Evolutionary conservation across 441 rosid species (phyloP).

Genomic region (Aquilaria agallochum): DNA sequence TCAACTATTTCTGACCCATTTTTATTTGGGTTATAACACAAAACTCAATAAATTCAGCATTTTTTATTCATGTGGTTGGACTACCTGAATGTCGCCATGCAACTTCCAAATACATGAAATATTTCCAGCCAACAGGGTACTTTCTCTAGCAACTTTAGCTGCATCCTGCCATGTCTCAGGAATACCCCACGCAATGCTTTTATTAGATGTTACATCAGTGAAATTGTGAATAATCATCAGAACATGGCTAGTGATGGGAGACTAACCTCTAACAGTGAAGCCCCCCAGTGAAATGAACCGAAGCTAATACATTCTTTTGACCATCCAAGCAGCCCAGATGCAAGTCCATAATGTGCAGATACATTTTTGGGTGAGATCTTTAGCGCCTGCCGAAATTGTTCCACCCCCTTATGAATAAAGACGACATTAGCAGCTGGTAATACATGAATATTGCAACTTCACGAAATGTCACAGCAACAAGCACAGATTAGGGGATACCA

Average conservation of each 20-base stretch:
- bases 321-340: slow-evolving; percentile 80
- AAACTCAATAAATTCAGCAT: too few relatives aligned
- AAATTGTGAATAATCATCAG: background rate
- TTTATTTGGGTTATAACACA: too few relatives aligned
- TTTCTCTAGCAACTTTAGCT: slow-evolving; percentile 42
- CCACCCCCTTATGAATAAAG: slow-evolving; percentile 61
- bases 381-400: slow-evolving; percentile 72
- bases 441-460: too few relatives aligned
- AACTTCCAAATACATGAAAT: slow-evolving; percentile 83
- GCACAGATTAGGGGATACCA: too few relatives aligned
- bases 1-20: too few relatives aligned
- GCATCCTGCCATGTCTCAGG: slow-evolving; percentile 59
- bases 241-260: slow-evolving; percentile 6
- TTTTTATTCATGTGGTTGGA: background rate
- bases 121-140: slow-evolving; percentile 53
- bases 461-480: too few relatives aligned
- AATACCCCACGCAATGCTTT: slow-evolving; percentile 11
- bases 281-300: slow-evolving; percentile 89
- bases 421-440: slow-evolving; percentile 14
- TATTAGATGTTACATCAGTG: slow-evolving; percentile 1
- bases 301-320: slow-evolving; percentile 76
- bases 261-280: slow-evolving; percentile 79
- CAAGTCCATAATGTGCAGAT: slow-evolving; percentile 80
- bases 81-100: slow-evolving; percentile 86
- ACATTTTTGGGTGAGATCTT: slow-evolving; percentile 71